phyloP scores from a whole-genome alignment of 73 alveolate species.

The Paramecium tetraurelia region DNA sequence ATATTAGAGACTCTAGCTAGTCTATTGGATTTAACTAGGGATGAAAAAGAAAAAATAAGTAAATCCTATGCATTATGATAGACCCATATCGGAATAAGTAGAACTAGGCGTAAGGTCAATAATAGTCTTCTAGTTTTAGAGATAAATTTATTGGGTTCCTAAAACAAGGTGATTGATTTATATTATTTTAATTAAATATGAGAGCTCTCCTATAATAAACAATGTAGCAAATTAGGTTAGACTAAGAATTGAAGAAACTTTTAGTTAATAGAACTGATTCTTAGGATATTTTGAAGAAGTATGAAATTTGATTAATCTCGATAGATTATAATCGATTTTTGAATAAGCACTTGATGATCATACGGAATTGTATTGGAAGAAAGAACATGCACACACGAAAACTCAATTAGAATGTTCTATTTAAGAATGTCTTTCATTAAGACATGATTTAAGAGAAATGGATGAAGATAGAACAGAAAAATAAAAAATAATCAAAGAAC shows the following conservation, averaged over 20 bases:
- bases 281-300: neutral
- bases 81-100: neutral
- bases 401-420: neutral
- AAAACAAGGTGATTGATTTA: neutral
- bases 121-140: neutral
- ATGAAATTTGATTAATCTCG: neutral
- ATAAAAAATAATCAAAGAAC: neutral
- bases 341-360: conserved; percentile 4
- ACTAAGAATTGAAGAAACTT: neutral
- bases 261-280: neutral
- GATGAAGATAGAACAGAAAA: neutral
- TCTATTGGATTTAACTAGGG: neutral
- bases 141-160: conserved; percentile 44
- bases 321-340: neutral
- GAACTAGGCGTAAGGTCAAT: neutral
- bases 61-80: neutral
- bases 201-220: neutral
- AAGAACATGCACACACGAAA: neutral
- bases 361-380: conserved; percentile 12
- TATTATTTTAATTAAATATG: conserved; percentile 22
- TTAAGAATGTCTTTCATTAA: neutral
- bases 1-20: conserved; percentile 17
- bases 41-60: conserved; percentile 41
- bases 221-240: neutral
- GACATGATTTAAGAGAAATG: conserved; percentile 41